A percentile compares a stretch with the other conserved stretches of the same genome.
These are phyloP conservation scores for Phytophthora podocarpi DNA, from an alignment of 352 stramenopile genomes.

Conservation along the genomic window DNA sequence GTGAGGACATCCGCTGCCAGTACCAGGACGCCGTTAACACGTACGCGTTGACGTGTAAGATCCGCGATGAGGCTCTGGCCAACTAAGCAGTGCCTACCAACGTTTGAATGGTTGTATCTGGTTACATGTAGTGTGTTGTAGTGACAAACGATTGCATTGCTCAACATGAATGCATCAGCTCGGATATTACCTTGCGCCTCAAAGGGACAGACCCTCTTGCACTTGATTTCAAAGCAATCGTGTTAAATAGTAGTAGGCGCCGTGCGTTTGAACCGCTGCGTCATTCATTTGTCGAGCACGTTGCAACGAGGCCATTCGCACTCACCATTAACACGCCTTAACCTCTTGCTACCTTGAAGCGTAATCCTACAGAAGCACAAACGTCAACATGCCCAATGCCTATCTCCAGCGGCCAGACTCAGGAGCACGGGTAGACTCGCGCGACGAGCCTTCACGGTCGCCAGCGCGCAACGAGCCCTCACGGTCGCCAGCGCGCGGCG, in stretches of 20 bases:
- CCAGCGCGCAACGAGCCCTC: slow-evolving; percentile 46
- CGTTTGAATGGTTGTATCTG: no score
- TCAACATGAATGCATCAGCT: slow-evolving; percentile 5
- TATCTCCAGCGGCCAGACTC: slow-evolving; percentile 78
- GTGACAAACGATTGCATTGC: not conserved
- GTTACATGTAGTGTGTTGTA: not conserved
- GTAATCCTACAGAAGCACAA: slow-evolving; percentile 19
- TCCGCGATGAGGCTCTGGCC: slow-evolving; percentile 38
- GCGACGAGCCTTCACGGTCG: slow-evolving; percentile 37
- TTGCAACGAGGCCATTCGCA: slow-evolving; percentile 29
- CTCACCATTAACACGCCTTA: slow-evolving; percentile 21
- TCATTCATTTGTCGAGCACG: slow-evolving; percentile 23
- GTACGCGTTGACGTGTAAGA: slow-evolving; percentile 51
- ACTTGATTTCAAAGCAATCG: not conserved
- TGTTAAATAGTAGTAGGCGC: slow-evolving; percentile 28
- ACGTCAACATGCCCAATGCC: slow-evolving; percentile 3
- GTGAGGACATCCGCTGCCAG: slow-evolving; percentile 32
- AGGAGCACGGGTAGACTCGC: slow-evolving; percentile 48
- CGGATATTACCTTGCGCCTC: no score
- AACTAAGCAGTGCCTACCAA: no score
- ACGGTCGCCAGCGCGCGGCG: slow-evolving; percentile 45
- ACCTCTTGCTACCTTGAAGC: slow-evolving; percentile 28
- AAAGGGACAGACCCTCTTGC: no score
- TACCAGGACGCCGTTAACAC: slow-evolving; percentile 42
- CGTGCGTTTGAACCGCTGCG: slow-evolving; percentile 10